Percentiles rank a stretch among this genome's conserved stretches.
phyloP scores from a whole-genome alignment of 345 rosid species.

The Lenwebbia sp. region DNA sequence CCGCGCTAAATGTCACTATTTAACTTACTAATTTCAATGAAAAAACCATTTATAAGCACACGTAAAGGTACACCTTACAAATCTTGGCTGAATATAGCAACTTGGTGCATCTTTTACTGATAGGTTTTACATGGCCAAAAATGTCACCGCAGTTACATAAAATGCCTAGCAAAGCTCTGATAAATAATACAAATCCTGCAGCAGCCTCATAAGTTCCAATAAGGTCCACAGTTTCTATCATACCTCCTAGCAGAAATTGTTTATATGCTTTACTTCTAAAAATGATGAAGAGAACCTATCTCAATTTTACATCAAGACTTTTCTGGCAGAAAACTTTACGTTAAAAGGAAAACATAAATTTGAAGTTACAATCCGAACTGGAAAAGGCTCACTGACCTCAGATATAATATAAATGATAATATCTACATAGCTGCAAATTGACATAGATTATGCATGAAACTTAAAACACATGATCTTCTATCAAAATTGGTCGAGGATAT shows the following conservation, averaged over 20 bases:
- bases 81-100: not conserved
- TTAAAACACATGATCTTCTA: not conserved
- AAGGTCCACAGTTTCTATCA: not conserved
- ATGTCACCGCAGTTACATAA: not conserved
- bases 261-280: not conserved
- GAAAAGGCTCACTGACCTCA: not conserved
- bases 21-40: not conserved
- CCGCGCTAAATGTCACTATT: not conserved
- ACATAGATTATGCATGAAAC: not conserved
- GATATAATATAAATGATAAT: not conserved
- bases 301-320: not conserved
- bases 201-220: not conserved
- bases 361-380: not conserved
- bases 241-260: not conserved
- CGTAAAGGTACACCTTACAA: not conserved
- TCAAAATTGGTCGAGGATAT: not conserved
- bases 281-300: not conserved
- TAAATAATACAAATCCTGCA: not conserved
- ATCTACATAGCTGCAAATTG: not conserved
- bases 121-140: not conserved
- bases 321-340: not conserved
- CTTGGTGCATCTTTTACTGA: not conserved
- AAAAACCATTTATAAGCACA: not conserved
- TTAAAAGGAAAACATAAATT: not conserved
- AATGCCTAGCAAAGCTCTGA: not conserved